Conservation (phyloP, 2,329 filamentous ascomycete genomes). For the Colletotrichum nymphaeae region DNA sequence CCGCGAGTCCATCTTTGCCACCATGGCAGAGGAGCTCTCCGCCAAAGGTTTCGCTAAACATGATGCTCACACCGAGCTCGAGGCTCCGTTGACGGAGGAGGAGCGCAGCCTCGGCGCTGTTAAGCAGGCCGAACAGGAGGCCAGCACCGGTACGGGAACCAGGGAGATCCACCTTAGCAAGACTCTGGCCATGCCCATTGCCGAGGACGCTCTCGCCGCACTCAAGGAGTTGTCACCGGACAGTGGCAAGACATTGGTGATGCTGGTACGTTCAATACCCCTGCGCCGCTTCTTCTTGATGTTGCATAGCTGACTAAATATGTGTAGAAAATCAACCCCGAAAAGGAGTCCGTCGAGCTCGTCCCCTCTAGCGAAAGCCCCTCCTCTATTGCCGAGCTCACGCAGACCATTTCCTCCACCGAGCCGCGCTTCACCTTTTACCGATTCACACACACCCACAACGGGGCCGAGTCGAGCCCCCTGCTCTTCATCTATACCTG, state of each 20-base stretch:
- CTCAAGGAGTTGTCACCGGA: constrained; percentile 68
- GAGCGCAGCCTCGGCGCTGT: constrained; percentile 78
- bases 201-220: constrained; percentile 72
- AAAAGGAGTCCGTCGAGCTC: constrained; percentile 76
- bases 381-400: constrained; percentile 68
- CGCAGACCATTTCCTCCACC: constrained; percentile 68
- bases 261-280: constrained; percentile 62
- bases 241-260: constrained; percentile 65
- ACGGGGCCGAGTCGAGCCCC: constrained; percentile 63
- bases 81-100: constrained; percentile 82
- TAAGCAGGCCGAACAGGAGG: constrained; percentile 79
- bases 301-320: not conserved
- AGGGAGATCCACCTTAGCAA: constrained; percentile 70
- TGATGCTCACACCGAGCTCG: constrained; percentile 72
- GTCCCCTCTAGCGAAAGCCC: constrained; percentile 63
- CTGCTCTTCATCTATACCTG: constrained; percentile 88
- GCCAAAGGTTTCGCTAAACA: constrained; percentile 77
- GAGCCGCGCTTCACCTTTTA: constrained; percentile 86
- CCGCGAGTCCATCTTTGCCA: constrained; percentile 80
- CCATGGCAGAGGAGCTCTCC: constrained; percentile 75
- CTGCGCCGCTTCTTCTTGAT: not conserved
- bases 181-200: constrained; percentile 67
- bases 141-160: constrained; percentile 73
- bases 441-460: constrained; percentile 70
- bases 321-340: constrained; percentile 75